A percentile compares a stretch with the other conserved stretches of the same genome.
Evolutionary conservation across 108 stramenopile species (phyloP).

Genomic region (Pseudonitzschia multistriata): DNA sequence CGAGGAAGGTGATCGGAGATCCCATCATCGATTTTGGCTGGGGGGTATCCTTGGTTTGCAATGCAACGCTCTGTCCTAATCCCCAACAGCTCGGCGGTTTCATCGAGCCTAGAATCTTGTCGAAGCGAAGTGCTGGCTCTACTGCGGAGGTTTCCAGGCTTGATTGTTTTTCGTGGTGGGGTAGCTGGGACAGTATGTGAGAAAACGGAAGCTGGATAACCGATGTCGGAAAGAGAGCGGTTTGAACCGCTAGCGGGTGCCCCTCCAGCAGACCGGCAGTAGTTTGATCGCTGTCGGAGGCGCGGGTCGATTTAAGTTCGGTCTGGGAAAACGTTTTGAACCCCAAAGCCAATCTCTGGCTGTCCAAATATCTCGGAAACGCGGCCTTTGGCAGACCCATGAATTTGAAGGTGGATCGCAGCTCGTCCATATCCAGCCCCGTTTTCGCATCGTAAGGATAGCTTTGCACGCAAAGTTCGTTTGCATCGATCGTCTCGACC

Average conservation of each 20-base stretch:
- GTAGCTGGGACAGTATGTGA: constrained; percentile 63
- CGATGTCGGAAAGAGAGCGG: constrained; percentile 63
- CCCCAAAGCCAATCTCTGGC: constrained; percentile 76
- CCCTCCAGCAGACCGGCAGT: constrained; percentile 76
- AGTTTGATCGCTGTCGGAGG: constrained; percentile 41
- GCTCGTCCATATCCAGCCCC: constrained; percentile 60
- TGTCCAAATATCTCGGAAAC: constrained; percentile 72
- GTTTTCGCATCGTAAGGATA: constrained; percentile 59
- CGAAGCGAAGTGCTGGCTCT: constrained; percentile 67
- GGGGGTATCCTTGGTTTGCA: constrained; percentile 2
- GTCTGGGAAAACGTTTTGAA: constrained; percentile 69
- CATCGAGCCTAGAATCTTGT: constrained; percentile 63
- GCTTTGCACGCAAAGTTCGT: constrained; percentile 57
- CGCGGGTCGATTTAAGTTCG: constrained; percentile 43
- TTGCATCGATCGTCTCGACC: constrained; percentile 71
- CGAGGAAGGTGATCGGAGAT: constrained; percentile 11
- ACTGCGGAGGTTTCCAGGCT: not conserved
- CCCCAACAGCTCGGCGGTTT: constrained; percentile 76
- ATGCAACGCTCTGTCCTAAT: not conserved
- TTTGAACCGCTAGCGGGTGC: constrained; percentile 62
- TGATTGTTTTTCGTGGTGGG: constrained; percentile 40
- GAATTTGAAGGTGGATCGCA: constrained; percentile 59
- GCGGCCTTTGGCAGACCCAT: constrained; percentile 72
- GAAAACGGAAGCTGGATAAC: constrained; percentile 73
- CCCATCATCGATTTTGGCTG: not conserved